Base-by-base conservation (phyloP, 2,329 filamentous ascomycete genomes). In the Hymenoscyphus occultus region DNA sequence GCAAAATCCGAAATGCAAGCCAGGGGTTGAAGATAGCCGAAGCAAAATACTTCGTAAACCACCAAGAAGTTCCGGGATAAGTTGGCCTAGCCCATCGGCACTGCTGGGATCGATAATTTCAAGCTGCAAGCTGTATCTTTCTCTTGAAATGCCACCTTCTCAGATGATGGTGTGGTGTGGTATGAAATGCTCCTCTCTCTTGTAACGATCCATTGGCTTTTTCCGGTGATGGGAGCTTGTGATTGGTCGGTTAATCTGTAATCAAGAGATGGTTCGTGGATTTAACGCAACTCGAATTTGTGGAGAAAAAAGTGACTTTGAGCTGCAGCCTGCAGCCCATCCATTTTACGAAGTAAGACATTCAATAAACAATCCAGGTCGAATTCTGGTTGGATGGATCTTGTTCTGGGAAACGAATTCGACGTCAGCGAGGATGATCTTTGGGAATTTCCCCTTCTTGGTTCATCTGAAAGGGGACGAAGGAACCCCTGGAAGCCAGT, bases 141-240 rank as follows among this genome's bases (percentile, higher is more conserved):
- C 19, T n/a, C n/a, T 51, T 51, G 45, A 16, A 51, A 10, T 35
- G 9, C 35, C 35, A 35, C 35, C 35, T 35, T 12, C 6, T 12
- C 19, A 22, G n/a, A 22, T 51, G n/a, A 5, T 48, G 42, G 42
- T 51, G 45, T 51, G 45, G 19, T 19, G 22, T 51, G 45, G 35
- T 35, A 35, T 35, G 45, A 51, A 51, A 51, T 22, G n/a, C 45
- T 51, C 45, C 45, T 51, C 45, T 51, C 28, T 51, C 45, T 48
- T 22, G 45, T 51, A 19, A 19, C 19, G 12, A 19, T 22, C 12
- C 19, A 19, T 22, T 51, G 45, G 9, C 12, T 22, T 51, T 51
- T 51, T 51, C 45, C 19, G 19, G 45, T 51, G 45, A 51, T 12
- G 19, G n/a, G 1, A 51, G 19, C 42, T 45, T 19, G 16, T 16